A percentile compares a stretch with the other conserved stretches of the same genome.
Conservation (phyloP, 768 basidiomycete genomes). For the Leccinum fibrillosum region DNA sequence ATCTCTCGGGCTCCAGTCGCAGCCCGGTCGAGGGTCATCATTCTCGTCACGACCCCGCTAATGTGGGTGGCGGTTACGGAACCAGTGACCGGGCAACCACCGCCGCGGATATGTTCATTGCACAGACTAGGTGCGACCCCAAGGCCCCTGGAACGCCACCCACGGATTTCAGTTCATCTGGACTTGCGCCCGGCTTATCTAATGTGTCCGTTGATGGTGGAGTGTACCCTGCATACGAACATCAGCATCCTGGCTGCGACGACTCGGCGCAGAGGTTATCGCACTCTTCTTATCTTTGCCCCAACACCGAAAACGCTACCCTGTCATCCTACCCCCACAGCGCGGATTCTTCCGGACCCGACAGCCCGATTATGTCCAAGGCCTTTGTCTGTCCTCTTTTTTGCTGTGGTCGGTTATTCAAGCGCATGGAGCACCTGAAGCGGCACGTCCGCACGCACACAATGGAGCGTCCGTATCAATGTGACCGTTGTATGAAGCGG, state of each 20-base stretch:
- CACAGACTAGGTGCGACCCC: slow-evolving; percentile 59
- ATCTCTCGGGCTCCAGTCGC: slow-evolving; percentile 27
- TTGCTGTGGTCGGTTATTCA: slow-evolving; percentile 84
- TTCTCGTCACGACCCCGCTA: slow-evolving; percentile 8
- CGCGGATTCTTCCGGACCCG: slow-evolving; percentile 18
- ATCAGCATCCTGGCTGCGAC: slow-evolving; percentile 15
- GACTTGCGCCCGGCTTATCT: slow-evolving; percentile 20
- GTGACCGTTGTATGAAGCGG: slow-evolving; percentile 69
- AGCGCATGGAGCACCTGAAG: slow-evolving; percentile 89
- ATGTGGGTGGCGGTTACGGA: slow-evolving; percentile 28
- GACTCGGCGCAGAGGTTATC: slow-evolving; percentile 17
- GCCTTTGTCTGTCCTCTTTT: slow-evolving; percentile 80
- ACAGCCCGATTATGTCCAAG: slow-evolving; percentile 44
- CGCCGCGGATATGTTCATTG: slow-evolving; percentile 65
- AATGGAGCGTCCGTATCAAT: slow-evolving; percentile 80
- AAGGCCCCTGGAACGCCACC: slow-evolving; percentile 25
- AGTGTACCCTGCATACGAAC: slow-evolving; percentile 17
- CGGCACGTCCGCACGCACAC: slow-evolving; percentile 87
- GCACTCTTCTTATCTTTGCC: slow-evolving; percentile 15
- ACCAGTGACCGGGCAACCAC: slow-evolving; percentile 35
- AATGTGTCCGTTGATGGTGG: slow-evolving; percentile 22
- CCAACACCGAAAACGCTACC: slow-evolving; percentile 12
- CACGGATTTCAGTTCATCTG: slow-evolving; percentile 14
- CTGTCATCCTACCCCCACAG: slow-evolving; percentile 22
- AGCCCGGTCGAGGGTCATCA: slow-evolving; percentile 21